Evolutionary conservation across 768 basidiomycete species (phyloP), one percentile per base, ranked within the genome.

Genomic region (Tylopilus felleus): DNA sequence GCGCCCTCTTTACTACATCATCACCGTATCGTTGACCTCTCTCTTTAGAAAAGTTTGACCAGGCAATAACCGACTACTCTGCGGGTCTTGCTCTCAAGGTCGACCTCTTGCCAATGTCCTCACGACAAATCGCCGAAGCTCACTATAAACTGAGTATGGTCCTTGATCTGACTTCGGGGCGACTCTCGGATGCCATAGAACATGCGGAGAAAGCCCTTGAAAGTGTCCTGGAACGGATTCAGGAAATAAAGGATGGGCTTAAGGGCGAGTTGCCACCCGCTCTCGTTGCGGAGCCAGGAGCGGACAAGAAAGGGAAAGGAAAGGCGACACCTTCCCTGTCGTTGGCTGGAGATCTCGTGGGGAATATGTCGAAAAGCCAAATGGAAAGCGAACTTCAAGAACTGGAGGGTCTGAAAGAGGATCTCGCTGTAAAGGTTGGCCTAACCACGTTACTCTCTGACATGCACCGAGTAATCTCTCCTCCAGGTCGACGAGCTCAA

Each of bases 111-210:
- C 89, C 95, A 1, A 67, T 75, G n/a, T 89, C 89, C n/a, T 94
- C 93, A 5, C 87, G 95, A 41, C 90, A 95, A 61, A 86, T 97
- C 60, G 93, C 95, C 0, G 93, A 94, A 67, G 92, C 87, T 7
- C 93, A 97, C 69, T 97, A 93, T 68, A 94, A 95, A 66, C 80
- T 98, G 58, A 93, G 90, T 65, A 92, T 96, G 68, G 93, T 90
- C 13, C 85, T 94, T 38, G 95, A 98, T 67, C 81, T 96, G 56
- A 93, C 91, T 1, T 82, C 93, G 0, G 90, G 91, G 4, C 81
- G 88, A 12, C 82, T 95, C 6, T 77, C 84, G 14, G 90, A 92
- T 52, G 87, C 95, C 3, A 89, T 98, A 40, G 60, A 68, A 14
- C 91, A 97, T 52, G 92, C 88, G 1, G 83, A 90, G 69, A 81